Base-by-base conservation (phyloP, 2,329 filamentous ascomycete species). In the Monascus ruber region DNA sequence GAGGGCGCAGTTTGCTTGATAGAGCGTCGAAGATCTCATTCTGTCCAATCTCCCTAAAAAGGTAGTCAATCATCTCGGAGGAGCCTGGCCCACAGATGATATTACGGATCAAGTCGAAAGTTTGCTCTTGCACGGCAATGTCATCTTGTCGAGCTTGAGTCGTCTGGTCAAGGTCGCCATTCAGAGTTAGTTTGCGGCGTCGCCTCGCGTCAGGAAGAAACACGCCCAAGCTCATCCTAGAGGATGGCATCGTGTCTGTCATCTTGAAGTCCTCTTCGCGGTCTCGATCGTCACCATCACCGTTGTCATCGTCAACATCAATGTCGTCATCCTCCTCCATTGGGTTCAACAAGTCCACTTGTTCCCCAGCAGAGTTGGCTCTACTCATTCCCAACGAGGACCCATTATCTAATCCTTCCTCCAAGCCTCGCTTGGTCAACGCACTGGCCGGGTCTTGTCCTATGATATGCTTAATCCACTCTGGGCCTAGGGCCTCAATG, bases 61-160 rank as follows among this genome's bases (percentile, higher is more conserved):
- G 64, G 52, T 84, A 80, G 54, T 94, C 87, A 44, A 95, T 86
- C 77, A 95, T 89, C 63, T 67, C 77, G 44, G 59, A 69, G 48
- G 64, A 71, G 48, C 60, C 76, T 49, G 60, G 68, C 43, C 80
- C 77, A 41, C 81, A 83, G 48, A 95, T 84, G 27, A 96, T 70
- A 60, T 98, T 98, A 39, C 89, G 77, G 45, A 98, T 77, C 50
- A 96, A 82, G 51, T 93, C 83, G 11, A 96, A 74, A 0, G 82
- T 85, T 62, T 96, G 88, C 56, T 94, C 86, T 62, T 96, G 89
- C 26, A 95, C 83, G 2, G 81, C 80, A 31, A 88, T 71, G 47
- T 93, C 85, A 47, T 94, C 83, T 47, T 79, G 79, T 38, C 81
- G 76, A 11, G 81, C 77, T 54, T 80, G 80, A 26, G 79, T 73